Percentiles rank a stretch among this genome's conserved stretches.
Evolutionary conservation across 2,329 filamentous ascomycete genomes (phyloP).

Genomic region (Trichoderma atroviride): DNA sequence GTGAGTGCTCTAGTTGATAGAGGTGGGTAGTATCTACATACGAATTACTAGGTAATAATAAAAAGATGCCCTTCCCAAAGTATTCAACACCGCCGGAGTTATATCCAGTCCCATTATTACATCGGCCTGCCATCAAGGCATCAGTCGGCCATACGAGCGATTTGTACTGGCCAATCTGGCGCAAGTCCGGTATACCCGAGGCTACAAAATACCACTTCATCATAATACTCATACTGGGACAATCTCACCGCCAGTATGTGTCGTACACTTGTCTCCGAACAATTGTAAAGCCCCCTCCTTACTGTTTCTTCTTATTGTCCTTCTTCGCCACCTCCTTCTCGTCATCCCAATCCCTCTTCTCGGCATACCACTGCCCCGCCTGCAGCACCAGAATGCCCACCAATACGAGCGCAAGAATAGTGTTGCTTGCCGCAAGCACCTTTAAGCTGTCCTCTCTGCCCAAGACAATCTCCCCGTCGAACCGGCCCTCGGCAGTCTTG

Average conservation of each 20-base stretch:
- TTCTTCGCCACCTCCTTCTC: conserved; percentile 61
- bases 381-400: conserved; percentile 91
- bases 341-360: conserved; percentile 88
- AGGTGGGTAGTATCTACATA: background rate
- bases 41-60: background rate
- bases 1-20: background rate
- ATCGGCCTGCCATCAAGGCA: background rate
- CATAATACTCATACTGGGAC: background rate
- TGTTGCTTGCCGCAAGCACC: conserved; percentile 92
- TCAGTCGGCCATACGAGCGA: conserved; percentile 14
- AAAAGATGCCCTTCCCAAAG: background rate
- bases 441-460: conserved; percentile 86
- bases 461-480: conserved; percentile 67
- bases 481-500: conserved; percentile 44
- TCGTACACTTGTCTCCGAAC: background rate
- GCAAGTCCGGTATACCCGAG: conserved; percentile 19
- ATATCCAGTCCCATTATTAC: conserved; percentile 8
- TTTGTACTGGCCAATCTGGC: conserved; percentile 7
- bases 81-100: background rate
- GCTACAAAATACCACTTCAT: conserved; percentile 10
- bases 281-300: background rate
- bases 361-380: conserved; percentile 97
- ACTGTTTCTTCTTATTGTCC: conserved; percentile 45
- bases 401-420: conserved; percentile 88
- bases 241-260: background rate